Conservation (phyloP, 176 grass and related monocot genomes). For the Miscanthus lutarioriparius region DNA sequence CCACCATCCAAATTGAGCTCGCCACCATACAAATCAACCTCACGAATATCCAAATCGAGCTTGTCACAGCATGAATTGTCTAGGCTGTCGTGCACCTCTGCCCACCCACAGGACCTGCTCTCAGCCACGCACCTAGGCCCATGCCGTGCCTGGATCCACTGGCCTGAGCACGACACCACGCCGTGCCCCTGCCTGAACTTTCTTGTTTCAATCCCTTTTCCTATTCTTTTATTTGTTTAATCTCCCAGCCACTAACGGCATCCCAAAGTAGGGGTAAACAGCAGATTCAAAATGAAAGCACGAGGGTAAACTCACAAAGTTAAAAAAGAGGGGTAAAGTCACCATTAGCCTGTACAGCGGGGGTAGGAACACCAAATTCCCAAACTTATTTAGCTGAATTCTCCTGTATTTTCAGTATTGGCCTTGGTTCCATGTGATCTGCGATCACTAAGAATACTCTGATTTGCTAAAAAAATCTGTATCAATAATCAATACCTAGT, state of each 20-base stretch:
- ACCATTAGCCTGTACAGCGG: neutral
- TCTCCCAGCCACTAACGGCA: neutral
- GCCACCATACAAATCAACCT: neutral
- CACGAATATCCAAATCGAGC: neutral
- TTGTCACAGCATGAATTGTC: neutral
- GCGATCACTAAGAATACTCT: neutral
- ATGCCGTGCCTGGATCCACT: neutral
- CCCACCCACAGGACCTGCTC: neutral
- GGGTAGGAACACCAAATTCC: neutral
- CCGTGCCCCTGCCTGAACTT: neutral
- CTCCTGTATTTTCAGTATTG: neutral
- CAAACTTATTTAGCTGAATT: neutral
- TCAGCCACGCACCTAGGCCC: neutral
- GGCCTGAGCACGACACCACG: neutral
- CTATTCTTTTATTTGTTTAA: neutral
- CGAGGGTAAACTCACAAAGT: neutral
- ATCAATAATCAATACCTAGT: neutral
- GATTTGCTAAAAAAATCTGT: neutral
- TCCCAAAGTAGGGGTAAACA: neutral
- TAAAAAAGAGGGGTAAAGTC: neutral
- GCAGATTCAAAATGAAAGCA: neutral
- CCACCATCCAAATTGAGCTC: neutral
- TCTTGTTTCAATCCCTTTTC: neutral
- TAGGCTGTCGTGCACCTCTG: neutral
- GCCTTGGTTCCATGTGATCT: neutral